A percentile compares a stretch with the other conserved stretches of the same genome.
Evolutionary conservation across 495 filamentous ascomycete genomes (phyloP).

Genomic region (Neurospora terricola): DNA sequence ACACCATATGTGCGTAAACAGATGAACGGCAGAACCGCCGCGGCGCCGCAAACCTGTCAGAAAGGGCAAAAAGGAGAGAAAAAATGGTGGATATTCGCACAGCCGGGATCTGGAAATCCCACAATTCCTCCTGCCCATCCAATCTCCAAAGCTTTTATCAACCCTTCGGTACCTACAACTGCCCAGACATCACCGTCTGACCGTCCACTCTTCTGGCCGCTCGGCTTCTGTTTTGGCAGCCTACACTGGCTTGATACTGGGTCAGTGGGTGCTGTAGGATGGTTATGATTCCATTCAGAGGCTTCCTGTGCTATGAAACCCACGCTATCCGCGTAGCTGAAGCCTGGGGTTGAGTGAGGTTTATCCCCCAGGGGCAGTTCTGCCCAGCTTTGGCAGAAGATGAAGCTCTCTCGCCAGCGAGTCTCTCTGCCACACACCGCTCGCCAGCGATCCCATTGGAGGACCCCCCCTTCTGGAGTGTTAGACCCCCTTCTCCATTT

Average conservation of each 20-base stretch:
- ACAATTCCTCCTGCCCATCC: not conserved
- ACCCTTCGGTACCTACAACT: not conserved
- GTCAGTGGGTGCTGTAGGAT: not conserved
- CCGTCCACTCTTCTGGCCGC: not conserved
- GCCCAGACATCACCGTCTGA: not conserved
- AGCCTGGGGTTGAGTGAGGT: not conserved
- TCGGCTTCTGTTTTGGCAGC: not conserved
- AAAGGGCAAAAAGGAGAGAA: not conserved
- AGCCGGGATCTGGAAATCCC: not conserved
- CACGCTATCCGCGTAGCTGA: not conserved
- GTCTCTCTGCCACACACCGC: not conserved
- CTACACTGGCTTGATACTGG: not conserved
- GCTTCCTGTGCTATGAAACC: not conserved
- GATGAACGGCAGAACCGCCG: constrained; percentile 1
- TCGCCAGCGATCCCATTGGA: not conserved
- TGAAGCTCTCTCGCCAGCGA: not conserved
- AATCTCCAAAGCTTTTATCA: not conserved
- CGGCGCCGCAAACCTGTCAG: not conserved
- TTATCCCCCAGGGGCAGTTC: not conserved
- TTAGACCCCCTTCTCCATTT: constrained; percentile 14
- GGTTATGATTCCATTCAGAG: not conserved
- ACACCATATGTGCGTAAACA: constrained; percentile 24
- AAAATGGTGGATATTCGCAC: not conserved
- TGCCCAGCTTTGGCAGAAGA: not conserved
- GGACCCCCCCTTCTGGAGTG: not conserved